Evolutionary conservation across 441 rosid species (phyloP).

Genomic region (Brassica hybrid): DNA sequence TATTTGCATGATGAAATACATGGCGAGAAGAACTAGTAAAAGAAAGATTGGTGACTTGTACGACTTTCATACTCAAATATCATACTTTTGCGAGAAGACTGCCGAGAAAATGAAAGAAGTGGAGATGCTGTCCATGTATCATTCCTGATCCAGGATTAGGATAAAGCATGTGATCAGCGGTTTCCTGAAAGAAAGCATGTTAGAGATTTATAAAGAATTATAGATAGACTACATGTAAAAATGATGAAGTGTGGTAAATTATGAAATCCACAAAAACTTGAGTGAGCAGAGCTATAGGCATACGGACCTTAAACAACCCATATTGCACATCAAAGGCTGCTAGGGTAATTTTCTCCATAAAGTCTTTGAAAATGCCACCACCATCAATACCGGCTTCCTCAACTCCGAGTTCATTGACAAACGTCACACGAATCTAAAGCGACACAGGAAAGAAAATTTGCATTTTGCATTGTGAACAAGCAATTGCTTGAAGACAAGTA

Average conservation of each 20-base stretch:
- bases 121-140: conserved; percentile 97
- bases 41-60: conserved; percentile 5
- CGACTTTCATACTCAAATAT: conserved; percentile 7
- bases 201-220: conserved; percentile 22
- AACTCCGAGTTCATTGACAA: conserved; percentile 97
- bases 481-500: conserved; percentile 17
- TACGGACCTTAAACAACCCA: conserved; percentile 91
- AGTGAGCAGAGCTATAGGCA: background rate
- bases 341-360: conserved; percentile 97
- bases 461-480: conserved; percentile 27
- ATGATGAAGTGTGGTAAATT: background rate
- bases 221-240: background rate
- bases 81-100: conserved; percentile 90
- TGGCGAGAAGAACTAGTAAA: conserved; percentile 16
- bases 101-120: conserved; percentile 97
- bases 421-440: conserved; percentile 91
- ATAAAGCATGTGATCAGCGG: conserved; percentile 93
- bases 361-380: conserved; percentile 99
- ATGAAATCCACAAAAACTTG: conserved; percentile 2
- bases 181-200: conserved; percentile 64
- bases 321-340: conserved; percentile 99
- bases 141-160: conserved; percentile 99
- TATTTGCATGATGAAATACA: background rate
- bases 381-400: conserved; percentile 99
- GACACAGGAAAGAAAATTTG: conserved; percentile 21